These are phyloP conservation scores for Acacia melanoxylon DNA, from an alignment of 306 rosid species.

Conservation along the genomic window DNA sequence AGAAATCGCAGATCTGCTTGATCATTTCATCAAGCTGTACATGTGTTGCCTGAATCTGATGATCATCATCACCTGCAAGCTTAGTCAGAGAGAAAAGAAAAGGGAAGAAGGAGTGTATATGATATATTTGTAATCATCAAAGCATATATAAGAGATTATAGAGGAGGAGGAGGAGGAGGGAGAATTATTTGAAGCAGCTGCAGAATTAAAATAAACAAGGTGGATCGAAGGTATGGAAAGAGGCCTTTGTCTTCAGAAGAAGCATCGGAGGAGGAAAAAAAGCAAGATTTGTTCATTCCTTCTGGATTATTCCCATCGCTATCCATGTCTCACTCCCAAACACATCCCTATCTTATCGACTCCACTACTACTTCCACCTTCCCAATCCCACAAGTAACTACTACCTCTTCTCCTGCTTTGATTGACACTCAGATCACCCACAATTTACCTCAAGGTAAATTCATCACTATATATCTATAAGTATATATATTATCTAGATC, in stretches of 20 bases:
- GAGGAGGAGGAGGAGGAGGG: background rate
- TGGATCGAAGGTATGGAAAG: conserved; percentile 54
- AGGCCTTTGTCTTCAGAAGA: conserved; percentile 44
- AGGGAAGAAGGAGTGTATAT: background rate
- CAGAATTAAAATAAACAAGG: conserved; percentile 25
- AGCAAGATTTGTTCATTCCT: conserved; percentile 20
- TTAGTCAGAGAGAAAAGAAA: background rate
- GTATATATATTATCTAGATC: background rate
- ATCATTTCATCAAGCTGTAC: background rate
- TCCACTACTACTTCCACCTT: conserved; percentile 12
- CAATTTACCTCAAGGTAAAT: background rate
- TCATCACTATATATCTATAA: background rate
- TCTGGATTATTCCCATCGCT: conserved; percentile 12
- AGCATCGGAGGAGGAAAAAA: conserved; percentile 43
- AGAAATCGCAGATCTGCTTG: conserved; percentile 34
- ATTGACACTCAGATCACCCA: conserved; percentile 21
- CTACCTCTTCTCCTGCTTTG: conserved; percentile 19
- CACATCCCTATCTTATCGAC: conserved; percentile 20
- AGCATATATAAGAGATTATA: background rate
- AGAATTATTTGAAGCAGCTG: background rate
- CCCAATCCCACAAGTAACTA: conserved; percentile 12
- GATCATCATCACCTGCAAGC: background rate
- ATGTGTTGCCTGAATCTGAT: background rate
- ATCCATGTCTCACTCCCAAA: conserved; percentile 7
- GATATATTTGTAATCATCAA: background rate